These are phyloP conservation scores for Pseudozyma pruni DNA, from an alignment of 1,284 basidiomycete genomes.

Conservation along the genomic window DNA sequence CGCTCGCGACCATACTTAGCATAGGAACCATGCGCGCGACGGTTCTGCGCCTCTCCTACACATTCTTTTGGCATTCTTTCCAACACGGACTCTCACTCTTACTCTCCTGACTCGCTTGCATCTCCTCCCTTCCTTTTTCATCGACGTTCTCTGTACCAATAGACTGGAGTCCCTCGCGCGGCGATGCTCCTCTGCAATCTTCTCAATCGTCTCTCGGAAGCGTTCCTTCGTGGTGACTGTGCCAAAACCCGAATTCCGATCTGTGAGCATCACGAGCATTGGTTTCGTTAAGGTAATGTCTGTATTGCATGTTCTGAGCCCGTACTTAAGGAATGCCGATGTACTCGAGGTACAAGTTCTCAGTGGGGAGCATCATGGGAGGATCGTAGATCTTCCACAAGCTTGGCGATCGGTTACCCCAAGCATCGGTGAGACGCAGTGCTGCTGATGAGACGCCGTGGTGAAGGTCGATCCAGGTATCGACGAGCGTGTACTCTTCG, in stretches of 20 bases:
- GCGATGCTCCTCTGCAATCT: too few relatives aligned
- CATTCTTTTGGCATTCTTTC: not conserved
- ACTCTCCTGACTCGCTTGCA: not conserved
- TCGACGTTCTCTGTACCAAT: conserved; percentile 7
- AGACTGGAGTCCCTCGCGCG: not conserved
- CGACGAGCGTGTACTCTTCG: conserved; percentile 37
- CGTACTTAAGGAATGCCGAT: conserved; percentile 32
- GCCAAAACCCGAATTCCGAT: not conserved
- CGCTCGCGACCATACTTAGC: conserved; percentile 21
- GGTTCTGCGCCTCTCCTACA: too few relatives aligned
- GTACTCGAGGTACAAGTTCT: conserved; percentile 51
- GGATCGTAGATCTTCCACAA: conserved; percentile 60
- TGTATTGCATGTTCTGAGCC: not conserved
- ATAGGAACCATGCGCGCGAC: too few relatives aligned
- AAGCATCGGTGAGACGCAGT: conserved; percentile 35
- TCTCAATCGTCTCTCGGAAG: too few relatives aligned
- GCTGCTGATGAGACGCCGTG: conserved; percentile 18
- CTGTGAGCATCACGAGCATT: not conserved
- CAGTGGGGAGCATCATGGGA: conserved; percentile 62
- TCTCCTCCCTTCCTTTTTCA: not conserved
- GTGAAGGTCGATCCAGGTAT: conserved; percentile 45
- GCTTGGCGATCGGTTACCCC: conserved; percentile 36
- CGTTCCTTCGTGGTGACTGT: too few relatives aligned
- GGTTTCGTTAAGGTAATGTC: conserved; percentile 8
- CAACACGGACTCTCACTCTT: conserved; percentile 1